phyloP scores from a whole-genome alignment of 306 rosid genomes.

The Hippophae tibetana region DNA sequence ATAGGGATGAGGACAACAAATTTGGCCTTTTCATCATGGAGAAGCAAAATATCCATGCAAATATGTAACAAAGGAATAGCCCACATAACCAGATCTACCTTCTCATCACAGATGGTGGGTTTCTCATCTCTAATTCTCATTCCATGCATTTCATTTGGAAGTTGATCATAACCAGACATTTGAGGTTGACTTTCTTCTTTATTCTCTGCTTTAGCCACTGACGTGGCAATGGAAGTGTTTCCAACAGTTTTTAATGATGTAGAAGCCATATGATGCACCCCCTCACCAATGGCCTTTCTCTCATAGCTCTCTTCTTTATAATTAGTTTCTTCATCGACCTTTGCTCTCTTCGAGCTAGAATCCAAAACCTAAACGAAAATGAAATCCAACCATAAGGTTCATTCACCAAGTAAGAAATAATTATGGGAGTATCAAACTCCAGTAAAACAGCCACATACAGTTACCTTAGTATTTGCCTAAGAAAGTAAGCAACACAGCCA shows the following conservation, averaged over 20 bases:
- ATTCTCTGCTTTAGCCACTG: constrained; percentile 31
- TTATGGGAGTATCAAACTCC: too few species aligned
- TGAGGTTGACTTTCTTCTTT: constrained; percentile 24
- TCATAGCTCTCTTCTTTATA: constrained; percentile 22
- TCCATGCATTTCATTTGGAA: constrained; percentile 58
- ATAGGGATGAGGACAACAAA: background rate
- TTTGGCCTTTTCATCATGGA: background rate
- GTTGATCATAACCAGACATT: constrained; percentile 48
- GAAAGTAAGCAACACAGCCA: too few species aligned
- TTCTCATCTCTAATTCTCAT: constrained; percentile 76
- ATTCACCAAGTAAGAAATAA: too few species aligned
- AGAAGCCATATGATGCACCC: constrained; percentile 27
- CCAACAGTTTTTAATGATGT: constrained; percentile 31
- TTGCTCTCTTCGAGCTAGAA: constrained; percentile 48
- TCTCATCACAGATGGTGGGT: constrained; percentile 38
- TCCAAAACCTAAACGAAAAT: constrained; percentile 43
- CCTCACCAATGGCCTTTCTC: constrained; percentile 21
- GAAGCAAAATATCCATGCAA: too few species aligned
- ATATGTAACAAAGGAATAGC: background rate
- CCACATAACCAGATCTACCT: constrained; percentile 28
- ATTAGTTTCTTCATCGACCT: constrained; percentile 51
- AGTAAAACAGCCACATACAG: too few species aligned
- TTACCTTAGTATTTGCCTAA: too few species aligned
- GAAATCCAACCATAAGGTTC: background rate
- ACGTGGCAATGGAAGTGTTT: constrained; percentile 38